Percentiles rank a stretch among this genome's conserved stretches.
phyloP scores from a whole-genome alignment of 768 basidiomycete genomes.

The Mycena rosella region DNA sequence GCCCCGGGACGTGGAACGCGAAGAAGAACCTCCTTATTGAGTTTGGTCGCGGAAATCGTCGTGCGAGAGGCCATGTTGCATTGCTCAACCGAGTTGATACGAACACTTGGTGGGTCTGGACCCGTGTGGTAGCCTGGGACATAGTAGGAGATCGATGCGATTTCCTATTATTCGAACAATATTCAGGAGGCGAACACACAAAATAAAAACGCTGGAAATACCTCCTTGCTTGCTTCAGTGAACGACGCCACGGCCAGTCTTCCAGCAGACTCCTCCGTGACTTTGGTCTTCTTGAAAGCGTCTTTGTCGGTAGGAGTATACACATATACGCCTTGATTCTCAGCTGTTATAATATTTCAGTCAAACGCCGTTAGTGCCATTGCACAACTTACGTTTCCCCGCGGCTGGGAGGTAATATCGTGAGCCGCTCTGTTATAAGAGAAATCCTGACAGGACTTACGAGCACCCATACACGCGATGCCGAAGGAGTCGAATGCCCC shows the following conservation, averaged over 20 bases:
- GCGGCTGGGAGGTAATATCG: not conserved
- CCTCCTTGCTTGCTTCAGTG: not conserved
- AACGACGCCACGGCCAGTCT: slow-evolving; percentile 35
- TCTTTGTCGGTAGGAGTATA: slow-evolving; percentile 2
- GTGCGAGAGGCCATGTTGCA: slow-evolving; percentile 12
- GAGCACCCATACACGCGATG: slow-evolving; percentile 41
- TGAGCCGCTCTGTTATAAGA: not conserved
- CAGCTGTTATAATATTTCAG: slow-evolving; percentile 2
- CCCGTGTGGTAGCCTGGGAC: slow-evolving; percentile 44
- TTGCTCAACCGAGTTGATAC: slow-evolving; percentile 17
- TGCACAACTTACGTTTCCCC: slow-evolving; percentile 5
- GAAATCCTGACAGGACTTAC: slow-evolving; percentile 1
- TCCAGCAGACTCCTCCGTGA: slow-evolving; percentile 33
- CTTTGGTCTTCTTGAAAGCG: slow-evolving; percentile 10
- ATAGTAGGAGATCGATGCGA: slow-evolving; percentile 45
- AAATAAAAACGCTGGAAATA: not conserved
- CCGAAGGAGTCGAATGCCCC: slow-evolving; percentile 31
- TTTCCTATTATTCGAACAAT: slow-evolving; percentile 35
- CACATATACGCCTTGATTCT: slow-evolving; percentile 19
- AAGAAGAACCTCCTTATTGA: slow-evolving; percentile 42
- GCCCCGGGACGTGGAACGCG: slow-evolving; percentile 34
- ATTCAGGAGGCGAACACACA: not conserved
- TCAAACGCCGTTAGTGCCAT: too few relatives aligned
- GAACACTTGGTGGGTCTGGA: slow-evolving; percentile 38
- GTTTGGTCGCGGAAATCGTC: slow-evolving; percentile 29